Evolutionary conservation across 1,284 basidiomycete genomes (phyloP).

Genomic region (Apiotrichum sp.): DNA sequence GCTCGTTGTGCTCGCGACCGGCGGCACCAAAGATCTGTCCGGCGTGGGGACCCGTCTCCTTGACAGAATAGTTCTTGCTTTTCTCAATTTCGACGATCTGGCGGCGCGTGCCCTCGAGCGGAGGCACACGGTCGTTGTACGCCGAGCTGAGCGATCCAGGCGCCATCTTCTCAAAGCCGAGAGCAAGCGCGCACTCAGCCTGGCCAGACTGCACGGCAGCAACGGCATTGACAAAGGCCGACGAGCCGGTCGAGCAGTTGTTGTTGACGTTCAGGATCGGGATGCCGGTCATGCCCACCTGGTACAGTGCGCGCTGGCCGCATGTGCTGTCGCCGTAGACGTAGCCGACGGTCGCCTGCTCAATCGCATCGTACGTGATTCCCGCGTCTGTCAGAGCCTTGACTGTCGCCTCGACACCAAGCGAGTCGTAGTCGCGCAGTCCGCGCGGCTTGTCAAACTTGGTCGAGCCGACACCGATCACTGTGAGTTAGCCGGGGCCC

Average conservation of each 20-base stretch:
- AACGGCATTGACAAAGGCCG: conserved; percentile 12
- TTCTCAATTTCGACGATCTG: conserved; percentile 13
- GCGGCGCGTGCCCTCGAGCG: conserved; percentile 9
- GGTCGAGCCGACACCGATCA: conserved; percentile 21
- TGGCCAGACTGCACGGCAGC: conserved; percentile 11
- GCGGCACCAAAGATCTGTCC: conserved; percentile 17
- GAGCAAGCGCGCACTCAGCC: conserved; percentile 16
- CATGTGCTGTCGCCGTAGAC: conserved; percentile 18
- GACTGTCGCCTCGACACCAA: conserved; percentile 19
- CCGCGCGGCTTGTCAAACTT: conserved; percentile 23
- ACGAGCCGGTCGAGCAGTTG: conserved; percentile 20
- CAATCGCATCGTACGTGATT: conserved; percentile 16
- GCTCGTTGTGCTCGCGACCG: conserved; percentile 17
- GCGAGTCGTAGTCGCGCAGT: conserved; percentile 17
- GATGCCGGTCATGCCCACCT: conserved; percentile 20
- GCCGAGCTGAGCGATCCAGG: conserved; percentile 15
- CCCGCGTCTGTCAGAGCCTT: conserved; percentile 19
- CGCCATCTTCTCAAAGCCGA: conserved; percentile 20
- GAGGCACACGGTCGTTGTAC: conserved; percentile 14
- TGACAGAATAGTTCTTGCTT: conserved; percentile 10
- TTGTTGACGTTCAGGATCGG: conserved; percentile 20
- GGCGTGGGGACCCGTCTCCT: conserved; percentile 13
- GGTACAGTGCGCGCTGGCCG: conserved; percentile 20
- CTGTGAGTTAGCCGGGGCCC: neutral
- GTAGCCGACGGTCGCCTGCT: conserved; percentile 16